These are phyloP conservation scores for Paralagenidium karlingii DNA, from an alignment of 352 stramenopile species.

Conservation along the genomic window DNA sequence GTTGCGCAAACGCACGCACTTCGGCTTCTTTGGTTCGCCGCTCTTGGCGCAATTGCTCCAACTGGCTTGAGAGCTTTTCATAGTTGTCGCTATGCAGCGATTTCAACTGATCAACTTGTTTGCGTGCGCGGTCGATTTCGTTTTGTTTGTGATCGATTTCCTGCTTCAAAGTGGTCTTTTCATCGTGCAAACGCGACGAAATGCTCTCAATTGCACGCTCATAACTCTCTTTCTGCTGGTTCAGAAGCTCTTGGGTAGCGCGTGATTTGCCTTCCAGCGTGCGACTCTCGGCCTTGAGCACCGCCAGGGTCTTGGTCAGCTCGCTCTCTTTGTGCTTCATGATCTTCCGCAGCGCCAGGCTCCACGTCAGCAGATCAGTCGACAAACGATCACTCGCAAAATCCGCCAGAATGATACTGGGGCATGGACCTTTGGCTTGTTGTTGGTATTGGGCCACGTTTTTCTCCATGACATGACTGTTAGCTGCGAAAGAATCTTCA, in stretches of 20 bases:
- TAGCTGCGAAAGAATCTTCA: too few relatives aligned
- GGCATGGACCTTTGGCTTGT: slow-evolving; percentile 14
- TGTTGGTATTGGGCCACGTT: slow-evolving; percentile 32
- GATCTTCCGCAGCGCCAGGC: slow-evolving; percentile 21
- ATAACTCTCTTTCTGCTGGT: slow-evolving; percentile 50
- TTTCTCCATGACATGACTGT: too few relatives aligned
- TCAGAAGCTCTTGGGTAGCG: slow-evolving; percentile 35
- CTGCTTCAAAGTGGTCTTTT: slow-evolving; percentile 23
- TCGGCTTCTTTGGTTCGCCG: slow-evolving; percentile 23
- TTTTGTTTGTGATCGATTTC: slow-evolving; percentile 48
- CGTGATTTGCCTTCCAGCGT: slow-evolving; percentile 42
- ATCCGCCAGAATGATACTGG: slow-evolving; percentile 16
- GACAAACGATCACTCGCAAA: slow-evolving; percentile 41
- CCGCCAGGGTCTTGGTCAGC: slow-evolving; percentile 19
- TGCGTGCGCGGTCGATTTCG: slow-evolving; percentile 33
- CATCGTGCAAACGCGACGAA: slow-evolving; percentile 28
- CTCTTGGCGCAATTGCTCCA: slow-evolving; percentile 47
- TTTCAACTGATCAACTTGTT: slow-evolving; percentile 39
- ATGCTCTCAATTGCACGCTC: slow-evolving; percentile 45
- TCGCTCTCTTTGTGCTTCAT: slow-evolving; percentile 32
- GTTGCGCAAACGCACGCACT: slow-evolving; percentile 20
- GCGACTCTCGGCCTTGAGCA: slow-evolving; percentile 26
- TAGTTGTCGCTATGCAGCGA: slow-evolving; percentile 49
- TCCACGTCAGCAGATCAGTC: slow-evolving; percentile 43
- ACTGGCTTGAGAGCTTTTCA: slow-evolving; percentile 25